Conservation (phyloP, 2,329 filamentous ascomycete genomes). For the Thielaviopsis euricoi region DNA sequence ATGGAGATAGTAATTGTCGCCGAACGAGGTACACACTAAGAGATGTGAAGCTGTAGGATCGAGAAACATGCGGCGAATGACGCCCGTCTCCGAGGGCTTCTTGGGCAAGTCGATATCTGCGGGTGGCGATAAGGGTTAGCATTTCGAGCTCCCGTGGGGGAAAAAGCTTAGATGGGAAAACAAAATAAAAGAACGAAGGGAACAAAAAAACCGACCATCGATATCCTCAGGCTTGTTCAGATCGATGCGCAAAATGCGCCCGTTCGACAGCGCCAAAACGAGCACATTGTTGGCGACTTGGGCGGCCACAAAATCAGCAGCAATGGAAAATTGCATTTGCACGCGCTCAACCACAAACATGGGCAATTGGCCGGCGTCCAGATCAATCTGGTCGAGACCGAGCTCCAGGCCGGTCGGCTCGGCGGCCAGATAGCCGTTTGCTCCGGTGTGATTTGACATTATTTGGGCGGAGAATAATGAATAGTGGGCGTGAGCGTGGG, state of each 20-base stretch:
- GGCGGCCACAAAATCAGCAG: conserved; percentile 87
- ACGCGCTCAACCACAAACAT: conserved; percentile 93
- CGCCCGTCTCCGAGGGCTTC: conserved; percentile 74
- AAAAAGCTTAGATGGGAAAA: not conserved
- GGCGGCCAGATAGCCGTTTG: conserved; percentile 53
- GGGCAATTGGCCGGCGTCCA: conserved; percentile 48
- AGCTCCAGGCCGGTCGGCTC: conserved; percentile 37
- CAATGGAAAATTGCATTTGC: conserved; percentile 83
- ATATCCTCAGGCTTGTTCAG: conserved; percentile 88
- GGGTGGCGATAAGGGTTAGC: not conserved
- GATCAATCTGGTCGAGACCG: conserved; percentile 25
- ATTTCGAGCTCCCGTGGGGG: not conserved
- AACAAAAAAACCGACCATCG: conserved; percentile 43
- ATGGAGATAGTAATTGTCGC: conserved; percentile 96
- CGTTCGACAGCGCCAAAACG: conserved; percentile 78
- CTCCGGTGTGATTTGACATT: conserved; percentile 51
- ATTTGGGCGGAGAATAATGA: conserved; percentile 7
- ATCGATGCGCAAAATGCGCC: conserved; percentile 85
- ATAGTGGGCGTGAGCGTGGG: not conserved
- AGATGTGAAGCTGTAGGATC: conserved; percentile 93
- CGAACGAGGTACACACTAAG: conserved; percentile 74
- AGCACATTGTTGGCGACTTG: conserved; percentile 97
- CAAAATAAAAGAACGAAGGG: not conserved
- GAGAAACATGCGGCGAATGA: conserved; percentile 92
- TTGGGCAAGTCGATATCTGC: conserved; percentile 93